Evolutionary conservation across 2,329 filamentous ascomycete genomes (phyloP).

Genomic region (Podosphaera xanthii): DNA sequence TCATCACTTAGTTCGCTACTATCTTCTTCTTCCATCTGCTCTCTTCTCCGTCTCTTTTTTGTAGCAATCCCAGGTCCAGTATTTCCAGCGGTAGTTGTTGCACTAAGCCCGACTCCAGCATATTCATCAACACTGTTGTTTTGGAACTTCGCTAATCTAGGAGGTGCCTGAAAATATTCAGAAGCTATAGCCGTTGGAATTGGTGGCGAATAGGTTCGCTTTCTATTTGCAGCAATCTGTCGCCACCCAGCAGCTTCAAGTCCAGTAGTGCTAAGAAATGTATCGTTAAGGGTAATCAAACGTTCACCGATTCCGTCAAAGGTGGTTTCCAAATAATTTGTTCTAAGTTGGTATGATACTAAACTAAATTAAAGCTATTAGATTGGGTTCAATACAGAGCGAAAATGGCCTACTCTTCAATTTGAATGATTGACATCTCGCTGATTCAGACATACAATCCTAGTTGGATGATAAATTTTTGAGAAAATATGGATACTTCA

Average conservation of each 20-base stretch:
- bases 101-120: slow-evolving; percentile 28
- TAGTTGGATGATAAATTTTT: too few relatives aligned
- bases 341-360: slow-evolving; percentile 61
- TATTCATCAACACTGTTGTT: slow-evolving; percentile 40
- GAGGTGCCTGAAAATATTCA: slow-evolving; percentile 63
- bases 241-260: slow-evolving; percentile 72
- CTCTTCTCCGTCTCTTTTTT: slow-evolving; percentile 40
- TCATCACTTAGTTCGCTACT: slow-evolving; percentile 71
- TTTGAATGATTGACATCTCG: slow-evolving; percentile 18
- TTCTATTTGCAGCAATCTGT: slow-evolving; percentile 49
- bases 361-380: slow-evolving; percentile 27
- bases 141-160: slow-evolving; percentile 30
- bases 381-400: neutral
- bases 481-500: too few relatives aligned
- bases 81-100: slow-evolving; percentile 25
- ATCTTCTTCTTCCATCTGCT: slow-evolving; percentile 57
- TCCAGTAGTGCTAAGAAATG: slow-evolving; percentile 54
- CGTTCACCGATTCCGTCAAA: slow-evolving; percentile 70
- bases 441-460: neutral
- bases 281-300: slow-evolving; percentile 59
- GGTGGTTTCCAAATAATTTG: slow-evolving; percentile 57
- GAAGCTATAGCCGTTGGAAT: slow-evolving; percentile 65
- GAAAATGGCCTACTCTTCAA: slow-evolving; percentile 16
- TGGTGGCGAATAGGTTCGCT: slow-evolving; percentile 65
- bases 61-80: slow-evolving; percentile 43